Base-by-base conservation (phyloP, 2,329 filamentous ascomycete species). In the Colletotrichum sp. region DNA sequence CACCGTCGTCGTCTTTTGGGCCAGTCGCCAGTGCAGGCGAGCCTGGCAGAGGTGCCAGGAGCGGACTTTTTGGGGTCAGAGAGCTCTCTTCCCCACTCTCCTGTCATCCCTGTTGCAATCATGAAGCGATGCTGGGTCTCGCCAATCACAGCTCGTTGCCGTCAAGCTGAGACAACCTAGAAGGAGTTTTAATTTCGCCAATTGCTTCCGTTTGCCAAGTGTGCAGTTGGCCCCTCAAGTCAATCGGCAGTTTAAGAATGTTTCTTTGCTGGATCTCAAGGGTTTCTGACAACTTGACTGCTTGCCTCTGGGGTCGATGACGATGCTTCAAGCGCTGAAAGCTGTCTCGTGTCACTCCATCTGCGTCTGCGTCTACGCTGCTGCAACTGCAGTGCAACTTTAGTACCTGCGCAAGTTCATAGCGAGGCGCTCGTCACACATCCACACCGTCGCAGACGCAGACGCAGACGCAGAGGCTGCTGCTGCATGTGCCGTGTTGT, bases 101-200 rank as follows among this genome's bases (percentile, higher is more conserved):
- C 24, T 26, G 26, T 18, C 16, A 68, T 59, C 73, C 73, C 57
- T 68, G 73, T 10, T 65, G 55, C 16, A 57, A 68, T 57, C 62
- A 55, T 68, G 55, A 34, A 62, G 72, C 64, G 65, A 26, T 36
- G 16, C 16, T 34, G 55, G 72, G 63, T 16, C 34, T 76, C 65
- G 28, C 74, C 70, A 76, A 76, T 76, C 59, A 76, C 52, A 68
- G 26, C 64, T 28, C 18, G 44, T n/a, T 30, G 10, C 16, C 15
- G 32, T 49, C 24, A 55, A 30, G n/a, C 39, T 69, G 70, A 76
- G 74, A 76, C 73, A 68, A 52, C 63, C 62, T 24, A 49, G 74
- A 65, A 74, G 49, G 21, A 13, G 44, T 30, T 18, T 59, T 66
- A 74, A 76, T 76, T 62, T 76, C 74, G 74, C 59, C 59, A 69